phyloP scores from a whole-genome alignment of 768 basidiomycete genomes.

The Lactarius trivialis region DNA sequence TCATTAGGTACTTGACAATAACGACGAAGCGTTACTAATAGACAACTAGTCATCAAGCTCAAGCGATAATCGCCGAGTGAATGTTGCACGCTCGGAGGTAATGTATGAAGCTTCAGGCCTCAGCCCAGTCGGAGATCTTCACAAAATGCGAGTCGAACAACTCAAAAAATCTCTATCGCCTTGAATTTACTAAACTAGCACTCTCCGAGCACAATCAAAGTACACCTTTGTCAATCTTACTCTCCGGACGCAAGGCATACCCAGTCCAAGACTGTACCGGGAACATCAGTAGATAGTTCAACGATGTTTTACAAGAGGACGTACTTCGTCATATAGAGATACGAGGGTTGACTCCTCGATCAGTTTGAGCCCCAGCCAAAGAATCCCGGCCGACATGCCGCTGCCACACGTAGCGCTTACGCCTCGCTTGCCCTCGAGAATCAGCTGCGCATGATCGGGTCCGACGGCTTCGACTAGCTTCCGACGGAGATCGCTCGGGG shows the following conservation, averaged over 20 bases:
- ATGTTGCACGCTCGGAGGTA: no score
- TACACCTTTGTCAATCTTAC: constrained; percentile 54
- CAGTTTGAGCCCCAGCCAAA: constrained; percentile 88
- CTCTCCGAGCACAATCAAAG: neutral
- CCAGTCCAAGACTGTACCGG: constrained; percentile 88
- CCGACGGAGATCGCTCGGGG: constrained; percentile 49
- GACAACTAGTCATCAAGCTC: no score
- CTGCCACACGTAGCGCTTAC: constrained; percentile 85
- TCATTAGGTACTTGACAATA: neutral
- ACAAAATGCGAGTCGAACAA: neutral
- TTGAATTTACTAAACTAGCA: neutral
- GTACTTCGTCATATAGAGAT: constrained; percentile 91
- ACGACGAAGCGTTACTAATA: neutral
- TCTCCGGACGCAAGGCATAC: constrained; percentile 71
- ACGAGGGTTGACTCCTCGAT: constrained; percentile 49
- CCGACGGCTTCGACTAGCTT: constrained; percentile 64
- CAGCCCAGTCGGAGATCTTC: neutral
- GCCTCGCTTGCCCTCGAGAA: constrained; percentile 52
- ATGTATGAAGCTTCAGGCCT: neutral
- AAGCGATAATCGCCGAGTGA: neutral
- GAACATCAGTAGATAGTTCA: neutral
- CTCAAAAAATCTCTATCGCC: neutral
- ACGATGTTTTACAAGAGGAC: constrained; percentile 21
- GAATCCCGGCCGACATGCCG: constrained; percentile 94
- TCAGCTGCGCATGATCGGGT: constrained; percentile 41